Evolutionary conservation across 345 rosid genomes (phyloP), one percentile per base, ranked within the genome.

Genomic region (Kandelia obovata): DNA sequence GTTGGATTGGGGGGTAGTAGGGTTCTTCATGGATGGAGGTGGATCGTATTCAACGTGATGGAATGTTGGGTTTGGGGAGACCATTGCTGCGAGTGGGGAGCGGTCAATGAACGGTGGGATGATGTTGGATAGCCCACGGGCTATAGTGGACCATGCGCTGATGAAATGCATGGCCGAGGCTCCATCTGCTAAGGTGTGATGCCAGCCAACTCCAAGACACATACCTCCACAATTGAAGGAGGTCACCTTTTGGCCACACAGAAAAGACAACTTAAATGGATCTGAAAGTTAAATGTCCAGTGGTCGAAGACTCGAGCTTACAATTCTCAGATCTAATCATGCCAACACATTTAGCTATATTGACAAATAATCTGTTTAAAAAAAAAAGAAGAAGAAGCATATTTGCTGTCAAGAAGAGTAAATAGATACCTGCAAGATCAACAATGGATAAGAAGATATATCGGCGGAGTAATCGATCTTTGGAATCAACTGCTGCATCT

Each of bases 111-210:
- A 52, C 0, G 77, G 80, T 16, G 53, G 27, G n/a, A 30, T 10
- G 26, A 4, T 37, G 1, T 28, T 53, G 3, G 78, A 28, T 2
- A 58, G 57, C 13, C 80, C 82, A 0, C 78, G 63, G 0, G 78
- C 61, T 9, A 65, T 32, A 5, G 59, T 59, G n/a, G 78, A 62
- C 86, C 82, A 80, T 23, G 74, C 25, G 55, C 67, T 71, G 72
- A 78, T 56, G 64, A 83, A 53, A 16, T 68, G 65, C 16, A 71
- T 1, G 2, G 72, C 59, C 0, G 58, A 30, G 1, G 5, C 9
- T 3, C 77, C 84, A 56, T 83, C 84, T 11, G 51, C 75, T 6
- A 70, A 20, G 3, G 61, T 59, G 30, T 77, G 82, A 43, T 77
- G 79, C 13, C 57, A 7, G 10, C 67, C 68, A 1, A 66, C 25